A percentile compares a stretch with the other conserved stretches of the same genome.
Conservation (phyloP, 345 rosid genomes). For the Populus davidiana region DNA sequence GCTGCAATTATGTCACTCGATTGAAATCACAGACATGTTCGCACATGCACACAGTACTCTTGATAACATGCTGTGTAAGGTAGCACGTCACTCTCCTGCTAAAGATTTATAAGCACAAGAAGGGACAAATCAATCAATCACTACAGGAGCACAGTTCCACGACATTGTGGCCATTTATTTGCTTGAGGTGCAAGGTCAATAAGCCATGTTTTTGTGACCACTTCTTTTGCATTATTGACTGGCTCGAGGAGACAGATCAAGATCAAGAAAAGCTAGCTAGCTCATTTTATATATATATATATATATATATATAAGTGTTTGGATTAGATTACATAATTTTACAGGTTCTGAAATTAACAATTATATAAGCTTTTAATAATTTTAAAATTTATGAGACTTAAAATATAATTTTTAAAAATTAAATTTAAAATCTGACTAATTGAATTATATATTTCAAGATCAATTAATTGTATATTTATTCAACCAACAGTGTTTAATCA, state of each 20-base stretch:
- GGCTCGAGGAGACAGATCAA: not conserved
- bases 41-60: not conserved
- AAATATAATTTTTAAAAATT: no score
- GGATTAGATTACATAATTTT: no score
- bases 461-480: no score
- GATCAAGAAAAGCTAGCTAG: not conserved
- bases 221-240: constrained; percentile 4
- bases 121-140: constrained; percentile 1
- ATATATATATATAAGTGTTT: no score
- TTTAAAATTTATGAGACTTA: no score
- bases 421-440: no score
- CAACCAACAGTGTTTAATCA: not conserved
- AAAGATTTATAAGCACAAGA: not conserved
- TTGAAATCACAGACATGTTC: not conserved
- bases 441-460: no score
- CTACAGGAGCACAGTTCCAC: not conserved
- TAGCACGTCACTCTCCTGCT: not conserved
- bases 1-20: not conserved
- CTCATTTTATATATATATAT: no score
- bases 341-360: no score
- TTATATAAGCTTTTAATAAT: no score
- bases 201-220: not conserved
- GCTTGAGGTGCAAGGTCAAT: constrained; percentile 7
- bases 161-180: not conserved
- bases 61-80: not conserved